Evolutionary conservation across 139 green algal species (phyloP), one percentile per base, ranked within the genome.

Genomic region (Chlamydomonas sp.): DNA sequence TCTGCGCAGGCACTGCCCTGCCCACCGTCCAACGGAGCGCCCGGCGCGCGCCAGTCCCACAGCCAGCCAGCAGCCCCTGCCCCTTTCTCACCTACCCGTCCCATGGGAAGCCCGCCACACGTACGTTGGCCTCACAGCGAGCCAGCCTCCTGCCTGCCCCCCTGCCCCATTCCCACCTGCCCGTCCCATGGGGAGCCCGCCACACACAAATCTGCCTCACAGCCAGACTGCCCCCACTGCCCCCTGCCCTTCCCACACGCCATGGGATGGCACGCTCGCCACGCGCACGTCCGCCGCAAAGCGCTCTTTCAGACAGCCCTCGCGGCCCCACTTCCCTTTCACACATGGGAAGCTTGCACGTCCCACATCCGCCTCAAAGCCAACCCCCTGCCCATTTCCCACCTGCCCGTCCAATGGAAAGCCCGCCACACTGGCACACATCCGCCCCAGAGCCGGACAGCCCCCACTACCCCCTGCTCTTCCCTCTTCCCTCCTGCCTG

Each of bases 121-220:
- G n/a, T n/a, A n/a, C n/a, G n/a, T n/a, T 24, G 20, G 29, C 54
- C 54, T 30, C 54, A 16, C 13, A 54, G 16, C 43, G 16, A 54
- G 16, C 20, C 43, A 54, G 16, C 13, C 33, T 47, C 50, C 35
- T 29, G 50, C 3, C 28, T 43, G n/a, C 24, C 71, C 58, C 13
- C 58, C 63, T 13, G 47, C 58, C 29, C 3, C n/a, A n/a, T 5
- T 48, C 65, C 71, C 6, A 48, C 71, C 29, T 48, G 29, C 39
- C 71, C 76, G 50, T 77, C 71, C 75, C 75, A 81, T 2, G 35
- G 48, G 10, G 57, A 73, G 58, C 65, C 67, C 61, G 72, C 39
- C 6, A 73, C n/a, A 2, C 48, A 26, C 1, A 81, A 34, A 24
- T 81, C 63, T 66, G 58, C 61, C 1, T 37, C 64, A 37, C 72